These are phyloP conservation scores for Gaeumannomyces sp. DNA, from an alignment of 2,329 filamentous ascomycete species.

Conservation along the genomic window DNA sequence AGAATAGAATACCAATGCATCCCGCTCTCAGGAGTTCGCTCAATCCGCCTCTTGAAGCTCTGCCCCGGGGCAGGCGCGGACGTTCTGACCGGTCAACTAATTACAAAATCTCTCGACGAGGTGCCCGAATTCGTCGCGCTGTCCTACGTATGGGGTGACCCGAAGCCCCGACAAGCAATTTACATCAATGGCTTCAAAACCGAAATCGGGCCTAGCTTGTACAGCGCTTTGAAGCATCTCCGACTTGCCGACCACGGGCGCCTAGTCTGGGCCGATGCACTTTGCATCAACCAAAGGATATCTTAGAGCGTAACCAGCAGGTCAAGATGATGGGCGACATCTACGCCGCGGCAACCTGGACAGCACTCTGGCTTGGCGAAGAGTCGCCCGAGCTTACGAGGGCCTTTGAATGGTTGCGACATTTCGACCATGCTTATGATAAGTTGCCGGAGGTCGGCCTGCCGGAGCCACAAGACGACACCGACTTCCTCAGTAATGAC, in stretches of 20 bases:
- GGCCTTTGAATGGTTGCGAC: not conserved
- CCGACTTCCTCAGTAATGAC: too few relatives aligned
- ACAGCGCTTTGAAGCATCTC: conserved; percentile 1
- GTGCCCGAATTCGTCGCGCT: not conserved
- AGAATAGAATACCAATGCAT: not conserved
- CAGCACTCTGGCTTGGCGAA: not conserved
- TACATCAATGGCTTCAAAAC: not conserved
- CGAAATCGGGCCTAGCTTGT: not conserved
- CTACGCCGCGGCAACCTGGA: conserved; percentile 6
- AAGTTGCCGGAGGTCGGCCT: too few relatives aligned
- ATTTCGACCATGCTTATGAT: too few relatives aligned
- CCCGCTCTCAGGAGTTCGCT: not conserved
- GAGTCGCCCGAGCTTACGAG: not conserved
- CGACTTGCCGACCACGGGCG: not conserved
- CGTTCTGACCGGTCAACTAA: not conserved
- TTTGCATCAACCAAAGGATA: conserved; percentile 17
- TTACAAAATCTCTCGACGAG: not conserved
- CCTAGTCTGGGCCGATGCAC: conserved; percentile 14
- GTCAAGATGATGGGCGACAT: conserved; percentile 14
- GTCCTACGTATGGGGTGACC: not conserved
- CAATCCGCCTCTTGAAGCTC: conserved; percentile 2
- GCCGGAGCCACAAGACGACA: too few relatives aligned
- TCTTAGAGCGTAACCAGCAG: conserved; percentile 15
- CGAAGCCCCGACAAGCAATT: not conserved
- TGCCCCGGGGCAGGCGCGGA: not conserved